A percentile compares a stretch with the other conserved stretches of the same genome.
Evolutionary conservation across 2,329 filamentous ascomycete genomes (phyloP).

Genomic region (Teratosphaeria zuluensis): DNA sequence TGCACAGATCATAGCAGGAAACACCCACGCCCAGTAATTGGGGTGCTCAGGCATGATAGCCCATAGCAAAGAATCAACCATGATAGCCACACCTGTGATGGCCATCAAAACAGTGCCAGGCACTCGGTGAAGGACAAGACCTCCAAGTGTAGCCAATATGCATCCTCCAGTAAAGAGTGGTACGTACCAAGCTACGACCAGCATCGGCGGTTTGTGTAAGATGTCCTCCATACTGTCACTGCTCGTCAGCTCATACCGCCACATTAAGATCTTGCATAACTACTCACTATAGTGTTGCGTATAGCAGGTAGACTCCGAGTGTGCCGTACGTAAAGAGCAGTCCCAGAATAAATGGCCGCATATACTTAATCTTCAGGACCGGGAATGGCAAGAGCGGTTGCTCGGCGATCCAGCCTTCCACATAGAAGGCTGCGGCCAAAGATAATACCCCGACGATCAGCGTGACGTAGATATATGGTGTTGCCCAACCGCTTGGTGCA

Average conservation of each 20-base stretch:
- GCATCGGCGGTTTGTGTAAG: conserved; percentile 49
- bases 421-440: conserved; percentile 52
- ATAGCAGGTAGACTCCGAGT: conserved; percentile 59
- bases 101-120: conserved; percentile 54
- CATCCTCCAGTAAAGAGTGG: conserved; percentile 61
- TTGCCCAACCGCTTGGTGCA: conserved; percentile 60
- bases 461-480: conserved; percentile 59
- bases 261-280: not conserved
- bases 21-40: conserved; percentile 64
- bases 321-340: conserved; percentile 60
- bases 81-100: conserved; percentile 50
- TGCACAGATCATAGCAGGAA: conserved; percentile 58
- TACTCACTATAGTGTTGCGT: conserved; percentile 57
- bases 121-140: conserved; percentile 57
- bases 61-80: conserved; percentile 52
- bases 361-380: conserved; percentile 59
- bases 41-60: conserved; percentile 48
- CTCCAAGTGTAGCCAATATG: conserved; percentile 52
- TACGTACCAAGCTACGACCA: conserved; percentile 58
- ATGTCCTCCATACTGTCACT: conserved; percentile 47
- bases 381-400: conserved; percentile 61
- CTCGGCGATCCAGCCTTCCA: conserved; percentile 61
- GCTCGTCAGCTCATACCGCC: not conserved
- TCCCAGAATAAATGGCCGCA: conserved; percentile 52
- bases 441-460: conserved; percentile 54